These are phyloP conservation scores for Trichothecium roseum DNA, from an alignment of 2,329 filamentous ascomycete species.

Conservation along the genomic window DNA sequence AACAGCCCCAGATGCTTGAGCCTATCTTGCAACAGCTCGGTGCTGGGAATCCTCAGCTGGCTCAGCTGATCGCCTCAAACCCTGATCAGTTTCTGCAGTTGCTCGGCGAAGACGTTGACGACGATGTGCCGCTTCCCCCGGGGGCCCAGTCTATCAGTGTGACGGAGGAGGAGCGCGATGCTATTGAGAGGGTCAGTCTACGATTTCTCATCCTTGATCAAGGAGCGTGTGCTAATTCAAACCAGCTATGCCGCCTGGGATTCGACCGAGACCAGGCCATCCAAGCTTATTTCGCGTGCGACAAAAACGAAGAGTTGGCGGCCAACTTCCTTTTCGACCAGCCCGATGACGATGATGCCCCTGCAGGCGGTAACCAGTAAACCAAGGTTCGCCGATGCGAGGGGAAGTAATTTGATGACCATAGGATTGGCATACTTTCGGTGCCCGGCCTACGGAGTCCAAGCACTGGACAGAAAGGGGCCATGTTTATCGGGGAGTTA, in stretches of 20 bases:
- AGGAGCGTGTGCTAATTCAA: conserved; percentile 1
- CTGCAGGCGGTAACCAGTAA: conserved; percentile 23
- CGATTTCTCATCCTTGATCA: neutral
- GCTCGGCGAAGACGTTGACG: conserved; percentile 77
- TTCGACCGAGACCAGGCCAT: conserved; percentile 91
- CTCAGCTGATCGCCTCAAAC: conserved; percentile 82
- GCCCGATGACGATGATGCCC: conserved; percentile 67
- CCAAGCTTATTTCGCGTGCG: conserved; percentile 97
- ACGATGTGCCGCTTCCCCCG: conserved; percentile 75
- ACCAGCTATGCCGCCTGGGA: conserved; percentile 77
- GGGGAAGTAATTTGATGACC: no score
- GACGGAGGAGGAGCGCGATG: conserved; percentile 91
- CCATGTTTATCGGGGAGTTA: no score
- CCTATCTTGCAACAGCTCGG: conserved; percentile 95
- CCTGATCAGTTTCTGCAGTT: conserved; percentile 89
- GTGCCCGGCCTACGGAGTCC: no score
- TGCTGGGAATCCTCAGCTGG: conserved; percentile 87
- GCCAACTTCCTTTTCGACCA: conserved; percentile 98
- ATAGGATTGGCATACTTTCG: no score
- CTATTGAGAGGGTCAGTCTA: conserved; percentile 76
- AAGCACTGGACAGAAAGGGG: no score
- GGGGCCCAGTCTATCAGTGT: conserved; percentile 84
- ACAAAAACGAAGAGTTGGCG: conserved; percentile 98
- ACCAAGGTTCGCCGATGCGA: conserved; percentile 3
- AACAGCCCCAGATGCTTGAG: conserved; percentile 97